A percentile compares a stretch with the other conserved stretches of the same genome.
phyloP scores from a whole-genome alignment of 805 yeast species.

The Nakazawaea siamensis region DNA sequence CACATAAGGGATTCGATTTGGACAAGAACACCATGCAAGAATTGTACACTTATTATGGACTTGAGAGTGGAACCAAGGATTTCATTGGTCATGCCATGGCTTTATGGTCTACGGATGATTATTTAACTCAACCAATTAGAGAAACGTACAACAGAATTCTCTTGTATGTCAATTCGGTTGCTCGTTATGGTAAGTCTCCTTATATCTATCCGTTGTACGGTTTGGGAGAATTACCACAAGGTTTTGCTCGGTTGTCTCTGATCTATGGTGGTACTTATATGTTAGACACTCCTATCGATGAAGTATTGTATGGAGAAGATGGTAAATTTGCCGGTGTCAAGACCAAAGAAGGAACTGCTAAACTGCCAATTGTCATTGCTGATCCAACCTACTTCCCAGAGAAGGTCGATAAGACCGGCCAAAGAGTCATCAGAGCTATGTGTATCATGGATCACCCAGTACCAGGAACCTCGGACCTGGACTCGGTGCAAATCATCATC shows the following conservation, averaged over 20 bases:
- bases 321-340: conserved; percentile 79
- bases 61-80: conserved; percentile 89
- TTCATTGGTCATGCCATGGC: conserved; percentile 99
- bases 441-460: conserved; percentile 88
- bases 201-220: conserved; percentile 95
- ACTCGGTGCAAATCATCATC: conserved; percentile 87
- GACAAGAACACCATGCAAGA: conserved; percentile 89
- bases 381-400: conserved; percentile 97
- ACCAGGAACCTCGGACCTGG: conserved; percentile 72
- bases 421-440: conserved; percentile 73
- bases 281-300: conserved; percentile 95
- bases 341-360: conserved; percentile 86
- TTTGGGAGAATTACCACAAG: conserved; percentile 97
- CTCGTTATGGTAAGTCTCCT: conserved; percentile 94
- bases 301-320: conserved; percentile 63
- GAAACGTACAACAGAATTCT: conserved; percentile 83
- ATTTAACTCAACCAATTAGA: conserved; percentile 81
- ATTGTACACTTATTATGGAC: conserved; percentile 79
- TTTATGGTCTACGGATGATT: conserved; percentile 87
- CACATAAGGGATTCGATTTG: conserved; percentile 81
- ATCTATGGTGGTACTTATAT: conserved; percentile 98
- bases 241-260: conserved; percentile 93
- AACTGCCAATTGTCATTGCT: conserved; percentile 89
- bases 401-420: conserved; percentile 63
- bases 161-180: conserved; percentile 82